Base-by-base conservation (phyloP, 768 basidiomycete species). In the Agaricus sinodeliciosus region DNA sequence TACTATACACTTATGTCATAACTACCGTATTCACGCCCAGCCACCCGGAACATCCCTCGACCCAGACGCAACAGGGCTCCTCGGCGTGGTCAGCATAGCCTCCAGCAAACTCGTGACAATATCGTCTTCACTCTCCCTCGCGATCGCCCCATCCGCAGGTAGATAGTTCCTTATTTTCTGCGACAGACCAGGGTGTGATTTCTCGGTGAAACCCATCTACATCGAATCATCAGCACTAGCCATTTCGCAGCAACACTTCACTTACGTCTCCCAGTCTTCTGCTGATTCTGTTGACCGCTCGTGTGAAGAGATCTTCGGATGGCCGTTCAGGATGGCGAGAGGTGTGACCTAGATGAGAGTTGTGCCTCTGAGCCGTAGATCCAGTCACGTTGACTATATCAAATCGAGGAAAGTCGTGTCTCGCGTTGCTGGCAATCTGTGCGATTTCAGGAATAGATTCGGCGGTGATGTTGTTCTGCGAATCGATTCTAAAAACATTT, bases 171-270 rank as follows among this genome's bases (percentile, higher is more conserved):
- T 73, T 57, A 87, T 75, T 62, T 74, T 80, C 0, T 63, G 65
- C 4, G 68, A 67, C 55, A 87, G 65, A 22, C 69, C 71, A 35
- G 84, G 81, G 63, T 83, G 74, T 15, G 74, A 71, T 43, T 68
- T 69, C 51, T 81, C 73, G 9, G 79, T 81, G 58, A 88, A 87
- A n/a, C 86, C 86, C 86, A 88, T 87, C 86, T 88, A 46, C 4
- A 58, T 42, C 28, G 43, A 39, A 54, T 18, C 43, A 49, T 60
- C 16, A 62, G 60, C 27, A 53, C 3, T 34, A 15, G 34, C 16
- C 36, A 27, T 1, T 43, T 39, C 31, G 16, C 42, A 45, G 26
- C 51, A 39, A 42, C 35, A 35, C 52, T 48, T 28, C 9, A 75
- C 81, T 47, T 65, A 88, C 85, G 62, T 85, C 87, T 49, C 77